Evolutionary conservation across 805 yeast genomes (phyloP), one percentile per base, ranked within the genome.

Genomic region (Saccharomycopsis fodiens): DNA sequence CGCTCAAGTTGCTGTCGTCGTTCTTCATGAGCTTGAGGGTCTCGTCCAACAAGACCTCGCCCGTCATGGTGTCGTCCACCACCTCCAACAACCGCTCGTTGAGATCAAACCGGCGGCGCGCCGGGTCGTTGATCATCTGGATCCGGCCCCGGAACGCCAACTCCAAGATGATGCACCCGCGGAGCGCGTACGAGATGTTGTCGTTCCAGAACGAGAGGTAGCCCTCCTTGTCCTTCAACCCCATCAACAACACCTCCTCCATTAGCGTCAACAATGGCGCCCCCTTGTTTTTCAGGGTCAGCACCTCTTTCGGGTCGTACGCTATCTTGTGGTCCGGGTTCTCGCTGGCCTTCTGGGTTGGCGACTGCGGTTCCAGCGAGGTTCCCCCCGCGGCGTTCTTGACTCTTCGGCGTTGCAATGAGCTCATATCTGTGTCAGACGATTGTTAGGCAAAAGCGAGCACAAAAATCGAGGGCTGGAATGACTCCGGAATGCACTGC

Each of bases 161-260:
- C 64, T 93, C 98, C 61, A 93, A 74, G 44, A 93, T 59, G 49
- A 93, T 91, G 61, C 96, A 84, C 10, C 98, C 98, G 57, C 98
- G 79, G 49, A 93, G 72, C 1, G 97, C 96, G 66, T 93, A 93
- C 20, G 97, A 87, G 45, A 93, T 89, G 64, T 87, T 89, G 65
- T 93, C 98, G 61, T 93, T 93, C 98, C 98, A 93, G 66, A 93
- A 93, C 23, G 96, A 87, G 38, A 93, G 70, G 63, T 91, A 88
- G 10, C 98, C 98, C 64, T 93, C 97, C 56, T 85, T 84, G 65
- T 93, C 97, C 59, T 91, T 89, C 54, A 93, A 73, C 3, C 98
- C 98, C 69, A 93, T 75, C 52, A 93, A 72, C 53, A 93, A 69
- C 4, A 93, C 96, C 65, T 93, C 98, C 64, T 93, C 98, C 96